A percentile compares a stretch with the other conserved stretches of the same genome.
phyloP scores from a whole-genome alignment of 768 basidiomycete species.

The Podaxis sp. region DNA sequence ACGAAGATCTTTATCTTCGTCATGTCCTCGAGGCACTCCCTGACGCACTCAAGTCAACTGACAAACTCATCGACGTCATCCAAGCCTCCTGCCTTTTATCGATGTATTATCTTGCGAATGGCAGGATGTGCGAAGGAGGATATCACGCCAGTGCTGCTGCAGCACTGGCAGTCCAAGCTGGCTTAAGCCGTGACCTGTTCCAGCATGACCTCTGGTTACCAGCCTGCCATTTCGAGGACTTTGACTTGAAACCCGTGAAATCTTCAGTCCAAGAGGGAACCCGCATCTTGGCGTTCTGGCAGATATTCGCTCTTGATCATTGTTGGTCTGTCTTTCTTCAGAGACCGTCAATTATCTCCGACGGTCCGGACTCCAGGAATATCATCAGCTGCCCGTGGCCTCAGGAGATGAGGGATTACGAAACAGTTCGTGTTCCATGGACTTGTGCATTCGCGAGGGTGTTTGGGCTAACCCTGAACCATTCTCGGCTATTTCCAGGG shows the following conservation, averaged over 20 bases:
- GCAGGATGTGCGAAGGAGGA: conserved; percentile 73
- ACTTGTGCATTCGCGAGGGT: conserved; percentile 10
- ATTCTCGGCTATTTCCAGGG: conserved; percentile 40
- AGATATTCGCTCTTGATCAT: conserved; percentile 76
- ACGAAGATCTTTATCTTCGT: conserved; percentile 70
- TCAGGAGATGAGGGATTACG: conserved; percentile 68
- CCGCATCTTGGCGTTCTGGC: conserved; percentile 78
- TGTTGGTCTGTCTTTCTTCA: conserved; percentile 78
- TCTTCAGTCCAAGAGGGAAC: conserved; percentile 65
- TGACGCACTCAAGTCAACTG: conserved; percentile 56
- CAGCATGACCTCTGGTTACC: conserved; percentile 33
- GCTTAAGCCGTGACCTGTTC: conserved; percentile 51
- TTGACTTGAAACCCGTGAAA: conserved; percentile 57
- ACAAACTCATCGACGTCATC: conserved; percentile 65
- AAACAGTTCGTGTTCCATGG: conserved; percentile 45
- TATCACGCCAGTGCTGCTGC: conserved; percentile 77
- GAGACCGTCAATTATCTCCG: conserved; percentile 64
- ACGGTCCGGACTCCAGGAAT: conserved; percentile 53
- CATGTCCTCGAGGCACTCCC: conserved; percentile 61
- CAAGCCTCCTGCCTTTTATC: conserved; percentile 77
- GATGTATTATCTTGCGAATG: conserved; percentile 74
- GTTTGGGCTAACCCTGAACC: conserved; percentile 10
- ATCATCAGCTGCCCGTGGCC: conserved; percentile 79
- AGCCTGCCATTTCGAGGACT: conserved; percentile 30
- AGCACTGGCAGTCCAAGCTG: conserved; percentile 69